Percentiles rank a stretch among this genome's conserved stretches.
Conservation (phyloP, 352 stramenopile genomes). For the Elongisporangium senticosum region DNA sequence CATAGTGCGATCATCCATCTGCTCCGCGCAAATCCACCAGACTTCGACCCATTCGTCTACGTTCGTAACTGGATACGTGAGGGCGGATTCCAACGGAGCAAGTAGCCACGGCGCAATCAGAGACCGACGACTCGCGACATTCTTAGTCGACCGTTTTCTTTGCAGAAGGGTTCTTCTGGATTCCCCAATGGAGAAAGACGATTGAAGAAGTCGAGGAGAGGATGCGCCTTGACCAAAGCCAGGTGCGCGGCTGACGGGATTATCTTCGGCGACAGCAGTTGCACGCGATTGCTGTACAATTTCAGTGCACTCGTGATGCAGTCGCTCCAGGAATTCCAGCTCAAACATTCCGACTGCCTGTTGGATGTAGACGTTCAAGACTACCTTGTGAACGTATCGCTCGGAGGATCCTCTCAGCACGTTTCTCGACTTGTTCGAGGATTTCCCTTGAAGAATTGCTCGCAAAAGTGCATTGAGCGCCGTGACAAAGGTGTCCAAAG, state of each 20-base stretch:
- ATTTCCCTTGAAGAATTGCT: neutral
- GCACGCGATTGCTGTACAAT: conserved; percentile 7
- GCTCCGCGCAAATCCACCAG: neutral
- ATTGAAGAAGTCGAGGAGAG: neutral
- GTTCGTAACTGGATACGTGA: neutral
- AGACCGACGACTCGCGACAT: neutral
- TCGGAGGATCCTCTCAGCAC: neutral
- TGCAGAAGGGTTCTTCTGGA: neutral
- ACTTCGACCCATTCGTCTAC: neutral
- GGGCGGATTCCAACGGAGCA: neutral
- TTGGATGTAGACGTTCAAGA: conserved; percentile 17
- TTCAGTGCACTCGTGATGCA: conserved; percentile 20
- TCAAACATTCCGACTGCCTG: conserved; percentile 12
- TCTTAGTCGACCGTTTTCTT: neutral
- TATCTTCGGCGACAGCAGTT: neutral
- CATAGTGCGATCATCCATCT: neutral
- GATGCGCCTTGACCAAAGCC: neutral
- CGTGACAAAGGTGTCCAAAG: conserved; percentile 17
- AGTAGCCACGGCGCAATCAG: neutral
- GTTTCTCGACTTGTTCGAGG: conserved; percentile 5
- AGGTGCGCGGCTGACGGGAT: neutral
- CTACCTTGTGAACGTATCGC: conserved; percentile 12
- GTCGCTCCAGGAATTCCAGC: conserved; percentile 8
- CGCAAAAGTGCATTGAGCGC: conserved; percentile 15
- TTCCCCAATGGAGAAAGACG: neutral